Percentiles rank a stretch among this genome's conserved stretches.
Evolutionary conservation across 2,329 filamentous ascomycete genomes (phyloP).

Genomic region (Ophiostoma sp.): DNA sequence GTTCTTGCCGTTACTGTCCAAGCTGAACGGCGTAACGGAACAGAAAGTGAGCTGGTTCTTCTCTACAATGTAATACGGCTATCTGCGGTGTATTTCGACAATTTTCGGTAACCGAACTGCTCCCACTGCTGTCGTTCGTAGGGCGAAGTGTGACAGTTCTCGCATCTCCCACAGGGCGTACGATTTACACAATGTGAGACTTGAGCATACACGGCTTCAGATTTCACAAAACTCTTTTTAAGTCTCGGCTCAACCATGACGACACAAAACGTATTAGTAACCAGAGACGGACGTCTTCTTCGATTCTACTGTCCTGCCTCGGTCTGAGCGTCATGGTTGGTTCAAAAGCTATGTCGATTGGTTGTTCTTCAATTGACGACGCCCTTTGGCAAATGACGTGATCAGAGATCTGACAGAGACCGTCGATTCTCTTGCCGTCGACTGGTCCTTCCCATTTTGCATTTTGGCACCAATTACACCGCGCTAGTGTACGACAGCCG

Average conservation of each 20-base stretch:
- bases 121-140: background rate
- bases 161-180: background rate
- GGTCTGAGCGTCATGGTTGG: background rate
- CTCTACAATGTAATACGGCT: background rate
- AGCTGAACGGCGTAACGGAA: background rate
- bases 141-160: background rate
- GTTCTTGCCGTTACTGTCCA: background rate
- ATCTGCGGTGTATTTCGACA: background rate
- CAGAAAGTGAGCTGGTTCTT: background rate
- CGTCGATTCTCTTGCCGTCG: background rate
- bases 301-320: background rate
- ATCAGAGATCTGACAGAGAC: background rate
- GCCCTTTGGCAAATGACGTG: conserved; percentile 17
- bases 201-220: background rate
- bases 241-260: background rate
- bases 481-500: background rate
- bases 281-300: background rate
- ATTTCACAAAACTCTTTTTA: background rate
- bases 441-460: conserved; percentile 8
- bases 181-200: background rate
- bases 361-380: background rate
- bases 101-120: background rate
- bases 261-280: background rate
- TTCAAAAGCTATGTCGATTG: too few species aligned
- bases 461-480: background rate